A percentile compares a stretch with the other conserved stretches of the same genome.
phyloP scores from a whole-genome alignment of 371 early-diverging fungal genomes.

The Syncephalis plumigaleata region DNA sequence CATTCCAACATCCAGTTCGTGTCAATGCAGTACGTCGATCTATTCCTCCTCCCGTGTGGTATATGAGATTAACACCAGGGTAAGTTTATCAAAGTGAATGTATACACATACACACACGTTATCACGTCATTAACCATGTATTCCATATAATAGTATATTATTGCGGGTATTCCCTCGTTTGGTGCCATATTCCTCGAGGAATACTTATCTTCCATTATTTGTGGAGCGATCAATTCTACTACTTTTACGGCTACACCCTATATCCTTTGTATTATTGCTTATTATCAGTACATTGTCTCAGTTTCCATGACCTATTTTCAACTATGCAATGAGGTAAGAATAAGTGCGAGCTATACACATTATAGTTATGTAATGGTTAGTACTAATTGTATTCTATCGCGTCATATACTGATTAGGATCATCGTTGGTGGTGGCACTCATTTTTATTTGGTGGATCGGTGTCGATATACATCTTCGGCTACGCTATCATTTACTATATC shows the following conservation, averaged over 20 bases:
- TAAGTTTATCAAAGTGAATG: conserved; percentile 7
- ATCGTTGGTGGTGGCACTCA: conserved; percentile 71
- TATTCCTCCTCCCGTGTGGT: conserved; percentile 64
- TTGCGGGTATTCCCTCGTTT: conserved; percentile 80
- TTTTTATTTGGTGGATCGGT: conserved; percentile 55
- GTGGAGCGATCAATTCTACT: conserved; percentile 80
- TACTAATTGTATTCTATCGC: background rate
- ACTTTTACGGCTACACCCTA: conserved; percentile 72
- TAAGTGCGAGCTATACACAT: background rate
- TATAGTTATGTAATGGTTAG: background rate
- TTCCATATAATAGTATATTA: conserved; percentile 16
- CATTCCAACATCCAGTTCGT: conserved; percentile 65
- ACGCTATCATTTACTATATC: conserved; percentile 30
- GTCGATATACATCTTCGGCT: conserved; percentile 51
- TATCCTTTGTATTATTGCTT: conserved; percentile 65
- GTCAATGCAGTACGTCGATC: conserved; percentile 88
- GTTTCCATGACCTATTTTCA: conserved; percentile 81
- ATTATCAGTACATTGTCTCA: conserved; percentile 70
- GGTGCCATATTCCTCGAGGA: conserved; percentile 80
- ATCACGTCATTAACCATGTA: no score
- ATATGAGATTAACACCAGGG: conserved; percentile 31
- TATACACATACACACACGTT: no score
- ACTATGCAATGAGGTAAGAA: conserved; percentile 53
- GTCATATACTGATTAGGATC: conserved; percentile 24
- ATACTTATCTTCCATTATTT: conserved; percentile 84